Conservation (phyloP, 2,329 filamentous ascomycete genomes). For the Arachnopeziza araneosa region DNA sequence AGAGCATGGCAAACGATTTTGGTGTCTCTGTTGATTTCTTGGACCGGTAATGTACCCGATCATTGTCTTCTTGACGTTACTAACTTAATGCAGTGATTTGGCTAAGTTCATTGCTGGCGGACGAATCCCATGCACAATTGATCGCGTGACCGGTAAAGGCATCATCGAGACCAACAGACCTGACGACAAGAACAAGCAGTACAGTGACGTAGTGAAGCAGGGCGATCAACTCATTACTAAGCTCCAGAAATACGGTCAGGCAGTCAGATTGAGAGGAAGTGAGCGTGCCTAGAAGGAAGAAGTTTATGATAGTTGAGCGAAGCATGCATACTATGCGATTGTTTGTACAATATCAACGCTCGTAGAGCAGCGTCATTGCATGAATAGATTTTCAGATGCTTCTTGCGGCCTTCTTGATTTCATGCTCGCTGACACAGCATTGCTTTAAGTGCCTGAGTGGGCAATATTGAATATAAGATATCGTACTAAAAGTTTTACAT, state of each 20-base stretch:
- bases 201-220: conserved; percentile 95
- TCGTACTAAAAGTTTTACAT: too few species aligned
- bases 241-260: conserved; percentile 97
- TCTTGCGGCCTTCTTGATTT: neutral
- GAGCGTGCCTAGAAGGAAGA: conserved; percentile 64
- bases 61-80: neutral
- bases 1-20: conserved; percentile 96
- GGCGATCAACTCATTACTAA: conserved; percentile 98
- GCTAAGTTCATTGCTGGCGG: conserved; percentile 95
- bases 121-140: conserved; percentile 93
- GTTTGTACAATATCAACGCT: conserved; percentile 23
- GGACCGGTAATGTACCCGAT: conserved; percentile 62
- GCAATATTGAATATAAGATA: too few species aligned
- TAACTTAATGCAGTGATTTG: conserved; percentile 60
- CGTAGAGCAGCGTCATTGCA: conserved; percentile 15
- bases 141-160: conserved; percentile 91
- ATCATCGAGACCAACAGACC: conserved; percentile 97
- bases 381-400: conserved; percentile 4
- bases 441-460: neutral
- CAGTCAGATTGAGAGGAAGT: conserved; percentile 87
- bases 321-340: neutral
- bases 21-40: conserved; percentile 95
- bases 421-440: neutral
- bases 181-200: conserved; percentile 99
- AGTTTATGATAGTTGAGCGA: conserved; percentile 1